phyloP scores from a whole-genome alignment of 805 yeast genomes.

The Millerozyma acaciae region DNA sequence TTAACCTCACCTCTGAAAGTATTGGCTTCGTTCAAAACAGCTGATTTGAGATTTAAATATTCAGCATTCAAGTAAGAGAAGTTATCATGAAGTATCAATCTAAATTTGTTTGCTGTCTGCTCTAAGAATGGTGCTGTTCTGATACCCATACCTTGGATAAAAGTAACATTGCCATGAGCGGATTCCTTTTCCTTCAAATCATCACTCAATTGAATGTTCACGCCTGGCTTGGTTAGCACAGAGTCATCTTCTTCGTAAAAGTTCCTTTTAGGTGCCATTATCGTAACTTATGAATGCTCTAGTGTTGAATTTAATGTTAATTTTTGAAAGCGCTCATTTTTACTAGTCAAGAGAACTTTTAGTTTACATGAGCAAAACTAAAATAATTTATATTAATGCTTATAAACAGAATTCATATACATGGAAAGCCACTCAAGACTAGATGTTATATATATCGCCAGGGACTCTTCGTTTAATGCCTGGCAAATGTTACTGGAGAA shows the following conservation, averaged over 20 bases:
- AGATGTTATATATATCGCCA: background rate
- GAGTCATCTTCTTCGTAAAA: constrained; percentile 54
- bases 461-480: no score
- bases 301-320: no score
- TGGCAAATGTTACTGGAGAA: no score
- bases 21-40: constrained; percentile 41
- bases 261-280: constrained; percentile 25
- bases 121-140: constrained; percentile 48
- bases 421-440: constrained; percentile 1
- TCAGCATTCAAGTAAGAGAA: constrained; percentile 40
- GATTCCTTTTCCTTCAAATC: constrained; percentile 38
- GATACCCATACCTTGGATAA: constrained; percentile 53
- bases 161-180: constrained; percentile 34
- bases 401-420: constrained; percentile 1
- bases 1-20: constrained; percentile 27
- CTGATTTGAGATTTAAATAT: constrained; percentile 43
- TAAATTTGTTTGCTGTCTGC: constrained; percentile 33
- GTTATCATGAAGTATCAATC: constrained; percentile 38
- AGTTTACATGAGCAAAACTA: no score
- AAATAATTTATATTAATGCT: no score
- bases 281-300: no score
- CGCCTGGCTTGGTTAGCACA: constrained; percentile 47
- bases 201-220: constrained; percentile 32
- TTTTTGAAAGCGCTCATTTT: no score
- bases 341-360: no score